These are phyloP conservation scores for Oryza brachyantha DNA, from an alignment of 176 grass and related monocot species.

Conservation along the genomic window DNA sequence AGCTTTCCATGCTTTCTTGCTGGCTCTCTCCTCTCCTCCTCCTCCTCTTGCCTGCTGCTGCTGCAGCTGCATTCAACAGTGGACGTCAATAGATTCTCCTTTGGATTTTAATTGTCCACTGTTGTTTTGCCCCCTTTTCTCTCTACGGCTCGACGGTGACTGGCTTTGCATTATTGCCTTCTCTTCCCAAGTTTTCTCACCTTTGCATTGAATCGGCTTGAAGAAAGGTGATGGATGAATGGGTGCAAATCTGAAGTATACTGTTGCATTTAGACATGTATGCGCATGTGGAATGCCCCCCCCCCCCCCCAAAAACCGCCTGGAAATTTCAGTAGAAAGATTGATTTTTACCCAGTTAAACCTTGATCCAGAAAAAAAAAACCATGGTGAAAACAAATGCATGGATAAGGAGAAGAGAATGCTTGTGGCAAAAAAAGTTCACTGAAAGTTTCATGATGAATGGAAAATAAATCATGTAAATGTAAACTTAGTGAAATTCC, in stretches of 20 bases:
- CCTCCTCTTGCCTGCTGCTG: too few relatives aligned
- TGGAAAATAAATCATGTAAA: not conserved
- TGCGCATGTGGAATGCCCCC: not conserved
- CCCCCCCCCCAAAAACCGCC: not conserved
- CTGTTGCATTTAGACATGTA: not conserved
- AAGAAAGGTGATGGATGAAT: not conserved
- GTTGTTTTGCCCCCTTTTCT: not conserved
- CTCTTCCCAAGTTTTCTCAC: not conserved
- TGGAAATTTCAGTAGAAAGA: not conserved
- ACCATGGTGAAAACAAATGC: not conserved
- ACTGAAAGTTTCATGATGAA: too few relatives aligned
- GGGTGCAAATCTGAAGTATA: not conserved
- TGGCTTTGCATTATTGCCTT: not conserved
- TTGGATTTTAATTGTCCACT: slow-evolving; percentile 46
- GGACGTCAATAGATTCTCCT: slow-evolving; percentile 41
- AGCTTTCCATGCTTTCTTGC: slow-evolving; percentile 13
- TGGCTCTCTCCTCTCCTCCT: too few relatives aligned
- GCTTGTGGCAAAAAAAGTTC: too few relatives aligned
- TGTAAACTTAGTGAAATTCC: not conserved
- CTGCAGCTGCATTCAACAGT: slow-evolving; percentile 30
- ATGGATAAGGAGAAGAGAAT: not conserved
- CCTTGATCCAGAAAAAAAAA: not conserved
- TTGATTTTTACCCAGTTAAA: not conserved
- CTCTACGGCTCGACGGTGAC: not conserved
- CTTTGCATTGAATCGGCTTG: slow-evolving; percentile 29